Base-by-base conservation (phyloP, 2,329 filamentous ascomycete genomes). In the Pezicula neosporulosa region DNA sequence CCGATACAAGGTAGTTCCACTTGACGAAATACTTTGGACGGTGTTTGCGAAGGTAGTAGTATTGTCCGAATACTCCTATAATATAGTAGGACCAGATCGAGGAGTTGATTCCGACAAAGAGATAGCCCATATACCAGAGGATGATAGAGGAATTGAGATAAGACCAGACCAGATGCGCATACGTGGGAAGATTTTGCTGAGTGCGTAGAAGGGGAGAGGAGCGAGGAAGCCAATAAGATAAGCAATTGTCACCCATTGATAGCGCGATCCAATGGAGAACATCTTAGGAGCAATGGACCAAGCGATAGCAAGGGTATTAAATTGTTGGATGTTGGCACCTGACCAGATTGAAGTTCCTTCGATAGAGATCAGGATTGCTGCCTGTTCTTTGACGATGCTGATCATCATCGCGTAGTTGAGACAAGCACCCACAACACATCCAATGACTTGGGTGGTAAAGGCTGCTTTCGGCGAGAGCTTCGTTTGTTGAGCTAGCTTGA, bases 391-490 rank as follows among this genome's bases (percentile, higher is more conserved):
- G 4, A 75, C 70, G 50, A 77, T 76, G 16, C 37, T 39, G 15
- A 7, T 52, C 53, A 72, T 73, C 65, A 76, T 72, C 33, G 72
- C 59, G 52, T 70, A 77, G 58, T 77, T 75, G 53, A 77, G 63
- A 8, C 72, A 56, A 1, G 72, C 71, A 1, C 72, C 73, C 28
- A 75, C 59, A 8, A 71, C 37, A 15, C 66, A 70, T 5, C 73
- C 73, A 5, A 66, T 46, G 9, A 75, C 66, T 50, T 76, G 75
- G 8, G 77, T 74, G 68, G 80, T 74, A 68, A 87, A 87, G 74
- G 86, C 83, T 21, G 81, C 84, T 28, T 81, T 73, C 8, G 83
- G 83, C 0, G 83, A 82, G n/a, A 78, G 67, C 60, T 77, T 77
- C 71, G 77, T 76, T 53, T 74, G 73, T 58, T 74, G 71, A n/a